phyloP scores from a whole-genome alignment of 2,329 filamentous ascomycete species.

The Diaporthe citriasiana region DNA sequence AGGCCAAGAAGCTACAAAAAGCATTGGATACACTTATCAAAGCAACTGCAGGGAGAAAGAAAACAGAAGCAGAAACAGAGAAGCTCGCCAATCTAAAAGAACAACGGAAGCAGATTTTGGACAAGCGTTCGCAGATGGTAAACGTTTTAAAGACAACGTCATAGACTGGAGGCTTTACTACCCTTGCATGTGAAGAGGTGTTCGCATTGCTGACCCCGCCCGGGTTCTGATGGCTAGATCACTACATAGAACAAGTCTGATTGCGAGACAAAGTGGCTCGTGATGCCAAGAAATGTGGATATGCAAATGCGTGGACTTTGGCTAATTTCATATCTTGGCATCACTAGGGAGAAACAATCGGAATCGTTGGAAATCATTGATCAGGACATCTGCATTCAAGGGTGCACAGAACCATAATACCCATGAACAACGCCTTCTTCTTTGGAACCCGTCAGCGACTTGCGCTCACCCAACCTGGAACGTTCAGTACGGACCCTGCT shows the following conservation, averaged over 20 bases:
- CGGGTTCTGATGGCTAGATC: neutral
- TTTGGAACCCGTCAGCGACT: neutral
- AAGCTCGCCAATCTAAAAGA: accelerated
- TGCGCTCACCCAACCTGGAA: neutral
- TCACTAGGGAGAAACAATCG: neutral
- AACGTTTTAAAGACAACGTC: neutral
- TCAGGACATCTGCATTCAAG: neutral
- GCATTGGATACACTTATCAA: neutral
- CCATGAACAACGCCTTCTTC: neutral
- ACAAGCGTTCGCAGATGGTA: neutral
- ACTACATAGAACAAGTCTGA: too few relatives aligned
- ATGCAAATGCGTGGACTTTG: neutral
- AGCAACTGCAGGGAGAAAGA: neutral
- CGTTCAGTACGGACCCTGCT: slow-evolving; percentile 16
- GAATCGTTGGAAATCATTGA: neutral
- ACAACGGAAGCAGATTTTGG: neutral
- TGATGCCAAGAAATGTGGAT: neutral
- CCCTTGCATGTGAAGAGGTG: neutral
- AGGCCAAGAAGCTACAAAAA: neutral
- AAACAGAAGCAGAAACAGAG: neutral
- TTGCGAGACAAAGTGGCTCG: neutral
- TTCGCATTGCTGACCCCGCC: neutral
- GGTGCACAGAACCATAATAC: neutral
- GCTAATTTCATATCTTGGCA: neutral
- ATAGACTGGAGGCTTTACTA: neutral